Conservation (phyloP, 2,329 filamentous ascomycete genomes). For the Colletotrichum spaethianum region DNA sequence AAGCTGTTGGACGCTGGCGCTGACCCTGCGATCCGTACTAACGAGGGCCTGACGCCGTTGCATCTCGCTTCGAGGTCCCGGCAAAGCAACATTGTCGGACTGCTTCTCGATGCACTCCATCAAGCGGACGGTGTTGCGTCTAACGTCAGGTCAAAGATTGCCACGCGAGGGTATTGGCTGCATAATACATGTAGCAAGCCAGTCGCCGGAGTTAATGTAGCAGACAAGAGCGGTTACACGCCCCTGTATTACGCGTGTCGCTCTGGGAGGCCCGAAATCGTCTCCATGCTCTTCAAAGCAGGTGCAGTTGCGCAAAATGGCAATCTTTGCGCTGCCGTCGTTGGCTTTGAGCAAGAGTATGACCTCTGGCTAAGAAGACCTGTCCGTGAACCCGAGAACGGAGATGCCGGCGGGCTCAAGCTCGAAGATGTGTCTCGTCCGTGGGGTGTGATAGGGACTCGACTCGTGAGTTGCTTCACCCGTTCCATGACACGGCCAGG, state of each 20-base stretch:
- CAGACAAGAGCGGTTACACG: neutral
- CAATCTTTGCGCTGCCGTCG: conserved; percentile 42
- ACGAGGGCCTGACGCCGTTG: conserved; percentile 54
- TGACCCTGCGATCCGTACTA: conserved; percentile 48
- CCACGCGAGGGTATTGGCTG: neutral
- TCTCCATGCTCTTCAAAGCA: conserved; percentile 46
- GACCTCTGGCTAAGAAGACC: neutral
- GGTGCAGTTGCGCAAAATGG: conserved; percentile 41
- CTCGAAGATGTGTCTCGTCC: neutral
- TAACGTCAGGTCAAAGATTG: neutral
- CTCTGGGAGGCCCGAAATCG: conserved; percentile 46
- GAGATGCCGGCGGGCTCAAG: neutral
- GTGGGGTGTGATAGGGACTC: too few relatives aligned
- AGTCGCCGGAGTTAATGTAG: neutral
- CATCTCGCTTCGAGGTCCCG: conserved; percentile 55
- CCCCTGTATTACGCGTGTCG: conserved; percentile 47
- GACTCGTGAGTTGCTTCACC: too few relatives aligned
- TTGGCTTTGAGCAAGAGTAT: conserved; percentile 40
- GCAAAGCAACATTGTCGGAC: conserved; percentile 52
- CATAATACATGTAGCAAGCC: rapidly evolving
- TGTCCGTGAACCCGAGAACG: too few relatives aligned
- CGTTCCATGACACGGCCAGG: too few relatives aligned
- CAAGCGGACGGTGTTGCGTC: neutral
- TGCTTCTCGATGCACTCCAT: conserved; percentile 44
- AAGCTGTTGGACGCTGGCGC: conserved; percentile 54